Conservation (phyloP, 2,329 filamentous ascomycete genomes). For the Ophiostoma novo-ulmi region DNA sequence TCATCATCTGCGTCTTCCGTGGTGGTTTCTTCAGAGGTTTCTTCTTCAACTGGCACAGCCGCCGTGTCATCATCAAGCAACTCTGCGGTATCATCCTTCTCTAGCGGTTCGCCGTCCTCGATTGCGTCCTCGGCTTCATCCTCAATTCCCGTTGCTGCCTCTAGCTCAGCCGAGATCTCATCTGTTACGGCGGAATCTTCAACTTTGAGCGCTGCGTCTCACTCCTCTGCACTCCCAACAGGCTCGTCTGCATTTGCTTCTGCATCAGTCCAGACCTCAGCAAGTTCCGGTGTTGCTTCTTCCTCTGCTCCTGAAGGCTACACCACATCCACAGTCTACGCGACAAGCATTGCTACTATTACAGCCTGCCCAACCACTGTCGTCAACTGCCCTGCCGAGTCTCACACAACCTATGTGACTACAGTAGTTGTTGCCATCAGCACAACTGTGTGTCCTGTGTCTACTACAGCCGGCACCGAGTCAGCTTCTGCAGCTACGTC, state of each 20-base stretch:
- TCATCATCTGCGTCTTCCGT: not conserved
- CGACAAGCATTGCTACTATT: constrained; percentile 20
- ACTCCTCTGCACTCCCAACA: not conserved
- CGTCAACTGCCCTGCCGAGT: constrained; percentile 20
- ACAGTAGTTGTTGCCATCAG: constrained; percentile 20
- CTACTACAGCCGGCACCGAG: not conserved
- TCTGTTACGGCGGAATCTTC: not conserved
- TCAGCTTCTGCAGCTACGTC: not conserved
- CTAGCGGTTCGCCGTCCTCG: not conserved
- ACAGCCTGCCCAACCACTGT: constrained; percentile 22
- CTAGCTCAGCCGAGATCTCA: not conserved
- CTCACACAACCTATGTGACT: constrained; percentile 15
- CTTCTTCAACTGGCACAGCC: no score
- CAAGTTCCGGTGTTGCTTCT: not conserved
- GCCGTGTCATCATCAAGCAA: not conserved
- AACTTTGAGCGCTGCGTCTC: not conserved
- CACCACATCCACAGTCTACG: not conserved
- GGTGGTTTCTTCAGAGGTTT: not conserved
- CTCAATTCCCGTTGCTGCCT: not conserved
- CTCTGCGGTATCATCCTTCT: not conserved
- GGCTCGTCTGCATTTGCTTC: not conserved
- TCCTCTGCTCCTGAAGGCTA: not conserved
- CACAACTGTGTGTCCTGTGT: not conserved
- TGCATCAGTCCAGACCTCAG: not conserved
- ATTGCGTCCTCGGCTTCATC: not conserved